Evolutionary conservation across 164 flowering plant species (phyloP), one percentile per base, ranked within the genome.

Genomic region (Santalum album): DNA sequence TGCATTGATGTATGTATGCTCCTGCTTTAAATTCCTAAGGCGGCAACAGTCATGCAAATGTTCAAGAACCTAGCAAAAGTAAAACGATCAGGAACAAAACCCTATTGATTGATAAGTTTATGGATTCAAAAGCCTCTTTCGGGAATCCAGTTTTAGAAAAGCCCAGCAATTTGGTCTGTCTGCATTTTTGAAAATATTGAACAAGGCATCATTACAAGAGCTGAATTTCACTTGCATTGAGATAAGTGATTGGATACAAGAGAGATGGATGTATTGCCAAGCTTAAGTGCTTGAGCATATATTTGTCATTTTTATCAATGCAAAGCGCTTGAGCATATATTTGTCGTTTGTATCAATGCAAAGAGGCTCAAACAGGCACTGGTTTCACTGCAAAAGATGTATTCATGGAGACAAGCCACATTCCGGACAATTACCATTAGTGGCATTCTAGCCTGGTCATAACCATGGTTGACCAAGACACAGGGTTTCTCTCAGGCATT

Each of bases 401-500:
- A 80, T 25, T 87, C 95, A 53, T 87, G 3, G 90, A 81, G 48
- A 60, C 55, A 21, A 75, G 32, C 6, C 25, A 59, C 73, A 82
- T 51, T 38, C 55, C 42, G 1, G 72, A 58, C 43, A 27, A 87
- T 62, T 0, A 85, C 84, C 65, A 59, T 39, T 0, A 10, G 14
- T 17, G 73, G 80, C 36, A 69, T 35, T 23, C 77, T 73, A 7
- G 59, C 62, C 50, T 84, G 96, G 54, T 69, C 75, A 67, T 70
- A 78, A 6, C 91, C 66, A 87, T 63, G 36, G 87, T 82, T 1
- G 89, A 78, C 91, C 91, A 87, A 0, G 89, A 76, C 1, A 83
- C 87, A 2, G 83, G 59, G 12, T 73, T 74, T 51, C 86, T 78
- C 42, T 83, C 83, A 0, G 86, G 82, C 58, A 34, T 86, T 86